Conservation (phyloP, 2,329 filamentous ascomycete genomes). For the Bipolaris gigantea region DNA sequence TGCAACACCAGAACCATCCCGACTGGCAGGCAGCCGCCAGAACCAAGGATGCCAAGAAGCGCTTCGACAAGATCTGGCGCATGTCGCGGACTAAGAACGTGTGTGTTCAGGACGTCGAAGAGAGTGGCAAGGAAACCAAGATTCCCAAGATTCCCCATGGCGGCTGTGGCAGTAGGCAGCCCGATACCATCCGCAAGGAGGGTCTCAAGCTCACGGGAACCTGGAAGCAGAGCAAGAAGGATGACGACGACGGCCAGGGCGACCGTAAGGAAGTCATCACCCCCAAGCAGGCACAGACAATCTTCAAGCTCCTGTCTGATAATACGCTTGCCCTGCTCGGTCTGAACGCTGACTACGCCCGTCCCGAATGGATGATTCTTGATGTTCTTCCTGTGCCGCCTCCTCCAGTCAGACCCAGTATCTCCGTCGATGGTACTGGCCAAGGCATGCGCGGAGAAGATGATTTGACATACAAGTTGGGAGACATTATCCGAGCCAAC, state of each 20-base stretch:
- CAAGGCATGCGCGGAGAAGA: slow-evolving; percentile 94
- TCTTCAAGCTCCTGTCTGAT: slow-evolving; percentile 82
- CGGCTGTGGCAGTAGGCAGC: slow-evolving; percentile 90
- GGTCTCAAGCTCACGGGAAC: slow-evolving; percentile 79
- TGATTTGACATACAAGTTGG: slow-evolving; percentile 98
- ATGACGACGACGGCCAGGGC: slow-evolving; percentile 66
- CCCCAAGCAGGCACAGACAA: slow-evolving; percentile 79
- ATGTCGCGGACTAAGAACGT: slow-evolving; percentile 85
- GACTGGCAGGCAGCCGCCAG: slow-evolving; percentile 80
- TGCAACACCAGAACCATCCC: slow-evolving; percentile 63
- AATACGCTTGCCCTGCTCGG: slow-evolving; percentile 85
- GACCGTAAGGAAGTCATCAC: slow-evolving; percentile 80
- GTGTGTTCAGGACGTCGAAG: slow-evolving; percentile 77
- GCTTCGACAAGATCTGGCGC: slow-evolving; percentile 90
- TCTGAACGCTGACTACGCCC: slow-evolving; percentile 89
- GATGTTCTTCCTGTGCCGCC: slow-evolving; percentile 94
- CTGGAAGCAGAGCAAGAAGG: slow-evolving; percentile 73
- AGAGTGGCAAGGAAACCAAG: slow-evolving; percentile 55
- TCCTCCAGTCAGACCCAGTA: slow-evolving; percentile 92
- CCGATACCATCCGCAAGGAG: slow-evolving; percentile 76
- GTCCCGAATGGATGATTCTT: slow-evolving; percentile 97
- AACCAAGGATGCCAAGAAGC: slow-evolving; percentile 87
- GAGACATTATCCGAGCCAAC: slow-evolving; percentile 97
- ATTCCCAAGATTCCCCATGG: slow-evolving; percentile 64
- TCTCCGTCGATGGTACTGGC: slow-evolving; percentile 92